Base-by-base conservation (phyloP, 208 protist species). In the Crithidia thermophila region DNA sequence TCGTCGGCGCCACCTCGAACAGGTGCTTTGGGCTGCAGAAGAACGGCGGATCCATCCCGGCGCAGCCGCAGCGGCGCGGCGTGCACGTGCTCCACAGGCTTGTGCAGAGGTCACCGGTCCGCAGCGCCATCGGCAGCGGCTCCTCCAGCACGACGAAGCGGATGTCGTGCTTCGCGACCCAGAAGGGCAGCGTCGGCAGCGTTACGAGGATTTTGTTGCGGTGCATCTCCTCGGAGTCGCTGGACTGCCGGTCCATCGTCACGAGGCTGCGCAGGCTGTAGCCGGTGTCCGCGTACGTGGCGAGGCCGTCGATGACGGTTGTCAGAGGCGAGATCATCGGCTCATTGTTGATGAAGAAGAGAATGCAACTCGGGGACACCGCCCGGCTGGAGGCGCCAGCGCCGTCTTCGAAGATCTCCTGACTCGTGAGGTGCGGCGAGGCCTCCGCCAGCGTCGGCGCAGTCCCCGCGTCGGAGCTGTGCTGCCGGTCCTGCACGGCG, bases 91-190 rank as follows among this genome's bases (percentile, higher is more conserved):
- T 33, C 58, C 45, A 43, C 43, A 43, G 5, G 18, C 27, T 33
- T n/a, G 45, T 34, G 1, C 25, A n/a, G 28, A 31, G 36, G 36
- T 25, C 36, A 21, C 50, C 49, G 14, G 61, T 46, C 34, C 71
- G 14, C 23, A 80, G 25, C n/a, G 31, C 45, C 30, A 36, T 20
- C 13, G 74, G 49, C 47, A 85, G 39, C 42, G 81, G 81, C 40
- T 79, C 56, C 30, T 77, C 74, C 6, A 90, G 72, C 40, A 87
- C 58, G 14, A 79, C 74, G 67, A 79, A 80, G 8, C 79, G 46
- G 43, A 90, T 73, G 31, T 42, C 59, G 52, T 90, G 84, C n/a
- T 72, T 55, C 20, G 49, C 60, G 20, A 72, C 56, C 81, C 84
- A 90, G 46, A 90, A 75, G 13, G 81, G 42, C 20, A 82, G 55